These are phyloP conservation scores for Entomortierella lignicola DNA, from an alignment of 192 early-diverging fungal species.

Conservation along the genomic window DNA sequence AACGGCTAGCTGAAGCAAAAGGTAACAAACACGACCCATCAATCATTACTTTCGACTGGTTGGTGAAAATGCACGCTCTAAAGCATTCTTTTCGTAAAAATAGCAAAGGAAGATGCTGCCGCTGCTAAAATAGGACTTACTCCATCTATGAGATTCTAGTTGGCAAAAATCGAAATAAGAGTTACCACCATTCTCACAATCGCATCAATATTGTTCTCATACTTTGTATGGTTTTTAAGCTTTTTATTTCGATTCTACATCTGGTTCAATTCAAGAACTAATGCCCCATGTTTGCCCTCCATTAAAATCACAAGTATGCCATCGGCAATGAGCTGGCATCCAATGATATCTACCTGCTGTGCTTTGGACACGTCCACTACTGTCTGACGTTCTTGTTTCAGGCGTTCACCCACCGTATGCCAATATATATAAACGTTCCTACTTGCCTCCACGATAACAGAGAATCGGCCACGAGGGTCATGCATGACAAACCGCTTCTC, in stretches of 20 bases:
- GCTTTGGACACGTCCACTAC: slow-evolving; percentile 61
- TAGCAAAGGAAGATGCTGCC: slow-evolving; percentile 1
- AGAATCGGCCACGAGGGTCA: slow-evolving; percentile 61
- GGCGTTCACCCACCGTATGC: slow-evolving; percentile 37
- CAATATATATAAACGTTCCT: slow-evolving; percentile 65
- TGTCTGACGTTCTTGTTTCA: slow-evolving; percentile 51
- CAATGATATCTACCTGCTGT: slow-evolving; percentile 57
- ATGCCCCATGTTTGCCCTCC: slow-evolving; percentile 43
- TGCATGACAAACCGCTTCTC: slow-evolving; percentile 72
- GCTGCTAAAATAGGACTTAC: slow-evolving; percentile 1
- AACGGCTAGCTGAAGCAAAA: slow-evolving; percentile 57
- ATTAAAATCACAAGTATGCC: slow-evolving; percentile 56
- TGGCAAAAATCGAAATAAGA: background rate
- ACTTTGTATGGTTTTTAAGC: background rate
- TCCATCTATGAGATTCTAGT: background rate
- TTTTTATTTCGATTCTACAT: background rate
- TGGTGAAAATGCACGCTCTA: too few species aligned
- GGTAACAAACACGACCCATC: slow-evolving; percentile 43
- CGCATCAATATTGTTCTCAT: too few species aligned
- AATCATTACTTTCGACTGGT: too few species aligned
- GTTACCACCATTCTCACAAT: too few species aligned
- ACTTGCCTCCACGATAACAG: slow-evolving; percentile 62
- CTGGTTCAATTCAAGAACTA: slow-evolving; percentile 34
- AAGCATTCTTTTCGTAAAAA: too few species aligned
- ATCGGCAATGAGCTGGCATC: slow-evolving; percentile 58